Evolutionary conservation across 2,329 filamentous ascomycete species (phyloP).

Genomic region (Epichloe sp.): DNA sequence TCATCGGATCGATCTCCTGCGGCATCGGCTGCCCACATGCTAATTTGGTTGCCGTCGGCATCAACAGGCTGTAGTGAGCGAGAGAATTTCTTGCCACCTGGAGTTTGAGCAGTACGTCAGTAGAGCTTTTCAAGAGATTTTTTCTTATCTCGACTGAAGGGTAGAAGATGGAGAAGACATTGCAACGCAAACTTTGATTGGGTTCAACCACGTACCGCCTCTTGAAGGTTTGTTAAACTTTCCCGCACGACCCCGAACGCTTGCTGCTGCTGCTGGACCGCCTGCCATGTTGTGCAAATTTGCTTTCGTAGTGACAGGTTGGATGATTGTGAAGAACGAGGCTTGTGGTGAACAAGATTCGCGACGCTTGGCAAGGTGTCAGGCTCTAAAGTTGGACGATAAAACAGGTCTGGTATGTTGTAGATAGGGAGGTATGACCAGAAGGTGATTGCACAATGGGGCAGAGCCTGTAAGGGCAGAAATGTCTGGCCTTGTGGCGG

Average conservation of each 20-base stretch:
- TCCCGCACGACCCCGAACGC: constrained; percentile 66
- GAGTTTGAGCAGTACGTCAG: neutral
- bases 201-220: constrained; percentile 51
- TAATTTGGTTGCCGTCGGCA: constrained; percentile 74
- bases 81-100: constrained; percentile 92
- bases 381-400: neutral
- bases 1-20: constrained; percentile 40
- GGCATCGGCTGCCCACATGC: constrained; percentile 67
- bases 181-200: neutral
- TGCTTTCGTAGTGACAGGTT: neutral
- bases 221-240: constrained; percentile 91
- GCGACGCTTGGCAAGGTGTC: neutral
- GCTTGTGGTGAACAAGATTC: neutral
- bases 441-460: neutral
- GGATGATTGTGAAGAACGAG: neutral
- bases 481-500: neutral
- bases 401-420: neutral
- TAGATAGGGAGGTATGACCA: neutral
- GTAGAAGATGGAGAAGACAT: neutral
- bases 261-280: constrained; percentile 26
- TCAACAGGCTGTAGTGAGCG: constrained; percentile 80
- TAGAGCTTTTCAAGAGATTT: neutral
- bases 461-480: neutral
- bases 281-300: constrained; percentile 29
- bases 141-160: neutral